Evolutionary conservation across 73 alveolate species (phyloP), one percentile per base, ranked within the genome.

Genomic region (Paramecium sexaurelia): DNA sequence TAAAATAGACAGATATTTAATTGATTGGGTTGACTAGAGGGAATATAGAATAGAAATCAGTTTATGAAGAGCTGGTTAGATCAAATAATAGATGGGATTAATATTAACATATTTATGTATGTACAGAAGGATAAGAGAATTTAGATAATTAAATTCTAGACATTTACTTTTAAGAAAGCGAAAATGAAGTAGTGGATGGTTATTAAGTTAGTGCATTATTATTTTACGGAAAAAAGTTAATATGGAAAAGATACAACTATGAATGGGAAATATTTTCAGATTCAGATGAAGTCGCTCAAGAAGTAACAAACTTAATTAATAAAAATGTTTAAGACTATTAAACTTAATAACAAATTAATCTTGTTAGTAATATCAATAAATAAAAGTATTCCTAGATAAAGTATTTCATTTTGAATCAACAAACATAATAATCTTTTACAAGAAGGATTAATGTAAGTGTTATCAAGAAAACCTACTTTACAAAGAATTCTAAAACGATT

Each of bases 211-310:
- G 75, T 78, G 90, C 55, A 9, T 11, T 78, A 13, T 33, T 78
- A 6, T 78, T 78, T 43, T 39, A 78, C n/a, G 90, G 90, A 1
- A 33, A 41, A 10, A 40, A 78, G 0, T 39, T 78, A 39, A 78
- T 78, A 40, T 78, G 90, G 90, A 78, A 78, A 19, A 37, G 90
- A 78, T 78, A 78, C 19, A 43, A 20, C 8, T 24, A 78, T 33
- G 90, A 78, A 24, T 78, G 68, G 68, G 90, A 78, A 20, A 78
- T 78, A 33, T 19, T 32, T 5, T 37, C 90, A 20, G 90, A 78
- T 78, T 78, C 75, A 7, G 90, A 78, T 5, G 90, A 78, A 40
- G 68, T 78, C 1, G 1, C 32, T 19, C 43, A 40, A 8, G 90
- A 78, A 19, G 73, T 78, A 33, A 78, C 68, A 78, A 35, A 5